Evolutionary conservation across 768 basidiomycete species (phyloP).

Genomic region (Termitomyces sp.): DNA sequence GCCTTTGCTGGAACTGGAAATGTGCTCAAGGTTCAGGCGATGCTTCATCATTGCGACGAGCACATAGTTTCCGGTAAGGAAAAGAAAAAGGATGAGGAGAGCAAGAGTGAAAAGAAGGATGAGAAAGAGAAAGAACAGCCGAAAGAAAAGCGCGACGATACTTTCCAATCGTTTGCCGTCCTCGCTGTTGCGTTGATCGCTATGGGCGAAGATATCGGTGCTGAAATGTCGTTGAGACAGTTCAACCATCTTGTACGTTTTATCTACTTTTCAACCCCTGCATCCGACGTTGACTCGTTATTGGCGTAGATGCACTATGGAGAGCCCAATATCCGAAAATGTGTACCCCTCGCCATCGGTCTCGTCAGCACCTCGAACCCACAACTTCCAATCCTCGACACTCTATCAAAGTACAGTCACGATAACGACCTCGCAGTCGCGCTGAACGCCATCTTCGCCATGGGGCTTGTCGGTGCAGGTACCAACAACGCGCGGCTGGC

Average conservation of each 20-base stretch:
- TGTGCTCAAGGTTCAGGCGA: constrained; percentile 86
- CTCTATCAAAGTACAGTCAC: constrained; percentile 97
- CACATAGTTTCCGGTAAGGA: constrained; percentile 67
- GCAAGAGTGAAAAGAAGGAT: constrained; percentile 39
- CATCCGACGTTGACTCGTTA: constrained; percentile 14
- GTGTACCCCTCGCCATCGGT: constrained; percentile 92
- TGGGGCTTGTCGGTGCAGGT: constrained; percentile 97
- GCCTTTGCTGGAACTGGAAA: constrained; percentile 95
- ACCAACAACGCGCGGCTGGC: constrained; percentile 98
- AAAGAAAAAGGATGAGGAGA: constrained; percentile 36
- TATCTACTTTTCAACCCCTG: neutral
- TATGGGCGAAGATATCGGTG: constrained; percentile 97
- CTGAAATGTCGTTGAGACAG: constrained; percentile 95
- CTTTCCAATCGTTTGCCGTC: constrained; percentile 89
- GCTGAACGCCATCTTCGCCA: constrained; percentile 95
- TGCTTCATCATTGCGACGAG: constrained; percentile 93
- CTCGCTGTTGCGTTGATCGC: constrained; percentile 91
- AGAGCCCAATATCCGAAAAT: constrained; percentile 86
- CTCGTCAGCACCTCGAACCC: constrained; percentile 96
- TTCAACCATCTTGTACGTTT: constrained; percentile 89
- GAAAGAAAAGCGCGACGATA: constrained; percentile 54
- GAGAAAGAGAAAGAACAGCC: constrained; percentile 49
- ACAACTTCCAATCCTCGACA: constrained; percentile 90
- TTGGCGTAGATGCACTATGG: constrained; percentile 93
- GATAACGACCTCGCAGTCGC: constrained; percentile 98